Percentiles rank a stretch among this genome's conserved stretches.
Evolutionary conservation across 169 alveolate species (phyloP).

Genomic region (Plasmodium chabaudi): DNA sequence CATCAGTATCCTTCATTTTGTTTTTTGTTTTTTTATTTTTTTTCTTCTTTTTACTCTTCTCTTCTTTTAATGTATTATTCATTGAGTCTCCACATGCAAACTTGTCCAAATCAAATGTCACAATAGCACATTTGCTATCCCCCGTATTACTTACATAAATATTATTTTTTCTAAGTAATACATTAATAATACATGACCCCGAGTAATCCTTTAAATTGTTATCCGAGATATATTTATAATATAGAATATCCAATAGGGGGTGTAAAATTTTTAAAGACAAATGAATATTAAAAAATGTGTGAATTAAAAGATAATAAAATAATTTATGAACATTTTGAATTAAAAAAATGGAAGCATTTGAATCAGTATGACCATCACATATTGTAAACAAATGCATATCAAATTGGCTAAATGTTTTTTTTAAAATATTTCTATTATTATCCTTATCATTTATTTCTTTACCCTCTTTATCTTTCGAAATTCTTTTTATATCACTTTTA

Average conservation of each 20-base stretch:
- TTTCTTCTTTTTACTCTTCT: neutral
- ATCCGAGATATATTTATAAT: neutral
- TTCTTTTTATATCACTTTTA: neutral
- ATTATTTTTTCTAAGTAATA: conserved; percentile 28
- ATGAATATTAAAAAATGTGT: conserved; percentile 54
- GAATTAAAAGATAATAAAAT: conserved; percentile 46
- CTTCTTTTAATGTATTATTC: conserved; percentile 4
- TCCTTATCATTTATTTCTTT: neutral
- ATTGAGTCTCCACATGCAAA: conserved; percentile 7
- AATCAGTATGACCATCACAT: conserved; percentile 73
- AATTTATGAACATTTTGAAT: conserved; percentile 46
- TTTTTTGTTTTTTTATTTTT: neutral
- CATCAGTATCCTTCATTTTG: neutral
- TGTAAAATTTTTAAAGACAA: conserved; percentile 30
- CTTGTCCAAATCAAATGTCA: conserved; percentile 51
- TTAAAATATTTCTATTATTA: neutral
- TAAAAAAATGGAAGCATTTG: conserved; percentile 45
- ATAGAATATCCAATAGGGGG: conserved; percentile 53
- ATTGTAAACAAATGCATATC: conserved; percentile 74
- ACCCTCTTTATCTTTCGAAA: neutral
- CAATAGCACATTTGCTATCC: conserved; percentile 52
- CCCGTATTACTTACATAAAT: conserved; percentile 68
- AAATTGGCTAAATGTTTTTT: neutral
- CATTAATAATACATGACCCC: conserved; percentile 65
- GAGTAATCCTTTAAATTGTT: conserved; percentile 1